Evolutionary conservation across 2,329 filamentous ascomycete species (phyloP).

Genomic region (Fusarium sarcochroum): DNA sequence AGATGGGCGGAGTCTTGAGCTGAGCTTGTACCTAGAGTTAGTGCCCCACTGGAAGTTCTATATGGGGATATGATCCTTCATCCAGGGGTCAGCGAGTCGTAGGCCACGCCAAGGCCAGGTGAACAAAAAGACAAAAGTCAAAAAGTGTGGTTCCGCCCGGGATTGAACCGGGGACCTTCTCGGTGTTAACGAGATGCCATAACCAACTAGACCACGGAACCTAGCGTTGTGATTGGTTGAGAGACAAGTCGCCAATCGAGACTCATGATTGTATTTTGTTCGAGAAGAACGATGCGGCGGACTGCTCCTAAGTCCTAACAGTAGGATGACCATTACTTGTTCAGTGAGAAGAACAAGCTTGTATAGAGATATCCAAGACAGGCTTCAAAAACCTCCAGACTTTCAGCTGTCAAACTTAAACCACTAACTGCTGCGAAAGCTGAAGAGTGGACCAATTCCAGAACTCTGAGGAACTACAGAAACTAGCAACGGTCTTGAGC

Average conservation of each 20-base stretch:
- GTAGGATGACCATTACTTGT: too few species aligned
- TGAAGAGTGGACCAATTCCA: background rate
- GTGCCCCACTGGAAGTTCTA: slow-evolving; percentile 22
- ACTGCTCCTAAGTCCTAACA: too few species aligned
- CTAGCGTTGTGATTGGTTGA: slow-evolving; percentile 5
- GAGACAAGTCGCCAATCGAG: background rate
- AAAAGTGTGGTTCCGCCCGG: slow-evolving; percentile 23
- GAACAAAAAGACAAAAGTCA: background rate
- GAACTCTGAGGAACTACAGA: background rate
- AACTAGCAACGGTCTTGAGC: background rate
- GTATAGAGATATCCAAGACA: too few species aligned
- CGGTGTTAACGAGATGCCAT: slow-evolving; percentile 31
- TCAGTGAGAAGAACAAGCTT: too few species aligned
- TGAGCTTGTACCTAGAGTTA: slow-evolving; percentile 24
- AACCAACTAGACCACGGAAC: slow-evolving; percentile 29
- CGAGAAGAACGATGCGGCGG: too few species aligned
- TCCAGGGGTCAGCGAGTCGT: slow-evolving; percentile 26
- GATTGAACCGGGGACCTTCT: slow-evolving; percentile 30
- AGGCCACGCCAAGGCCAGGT: background rate
- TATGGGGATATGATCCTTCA: slow-evolving; percentile 23
- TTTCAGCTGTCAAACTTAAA: too few species aligned
- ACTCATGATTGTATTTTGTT: background rate
- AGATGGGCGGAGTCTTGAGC: slow-evolving; percentile 26
- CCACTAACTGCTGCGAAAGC: too few species aligned
- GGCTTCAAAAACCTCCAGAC: too few species aligned